Base-by-base conservation (phyloP, 2,329 filamentous ascomycete species). In the Paecilomyces variotii region DNA sequence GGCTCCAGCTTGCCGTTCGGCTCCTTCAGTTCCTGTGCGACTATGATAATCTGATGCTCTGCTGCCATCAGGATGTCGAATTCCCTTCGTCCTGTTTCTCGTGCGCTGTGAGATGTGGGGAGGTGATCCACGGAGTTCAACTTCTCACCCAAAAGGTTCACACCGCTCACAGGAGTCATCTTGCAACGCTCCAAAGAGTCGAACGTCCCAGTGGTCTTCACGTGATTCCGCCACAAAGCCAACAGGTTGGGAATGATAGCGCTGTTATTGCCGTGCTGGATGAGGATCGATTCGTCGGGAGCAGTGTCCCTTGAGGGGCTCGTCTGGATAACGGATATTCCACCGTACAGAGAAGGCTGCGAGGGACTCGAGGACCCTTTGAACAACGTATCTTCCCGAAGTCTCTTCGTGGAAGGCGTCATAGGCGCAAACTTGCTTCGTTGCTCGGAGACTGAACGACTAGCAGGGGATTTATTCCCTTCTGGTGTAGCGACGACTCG, bases 321-420 rank as follows among this genome's bases (percentile, higher is more conserved):
- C 4, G 65, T 72, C 57, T 74, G 71, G 24, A 69, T 70, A 24
- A 79, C 72, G 11, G 71, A 75, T 27, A 79, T 75, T 12, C 72
- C 68, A 12, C 78, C 78, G n/a, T 68, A 66, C 14, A 72, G 63
- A 1, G 72, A 74, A 10, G 69, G 69, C 30, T 64, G 66, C 39
- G 68, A 61, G 14, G 61, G 58, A 19, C 64, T 66, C 53, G 67
- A 60, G 0, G 68, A 65, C 14, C 77, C 78, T 59, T 75, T 76
- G 51, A 78, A 69, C 19, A 80, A 68, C 0, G 74, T 71, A 49
- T 77, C 76, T 66, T 79, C 76, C 14, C 75, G 74, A 5, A 77
- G 64, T 27, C 76, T 75, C 55, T 76, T 74, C 6, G 78, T 79
- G n/a, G 76, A 75, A 7, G 78, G 78, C 3, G 78, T 80, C 72